A percentile compares a stretch with the other conserved stretches of the same genome.
These are phyloP conservation scores for Platismatia glauca DNA, from an alignment of 495 filamentous ascomycete species.

Conservation along the genomic window DNA sequence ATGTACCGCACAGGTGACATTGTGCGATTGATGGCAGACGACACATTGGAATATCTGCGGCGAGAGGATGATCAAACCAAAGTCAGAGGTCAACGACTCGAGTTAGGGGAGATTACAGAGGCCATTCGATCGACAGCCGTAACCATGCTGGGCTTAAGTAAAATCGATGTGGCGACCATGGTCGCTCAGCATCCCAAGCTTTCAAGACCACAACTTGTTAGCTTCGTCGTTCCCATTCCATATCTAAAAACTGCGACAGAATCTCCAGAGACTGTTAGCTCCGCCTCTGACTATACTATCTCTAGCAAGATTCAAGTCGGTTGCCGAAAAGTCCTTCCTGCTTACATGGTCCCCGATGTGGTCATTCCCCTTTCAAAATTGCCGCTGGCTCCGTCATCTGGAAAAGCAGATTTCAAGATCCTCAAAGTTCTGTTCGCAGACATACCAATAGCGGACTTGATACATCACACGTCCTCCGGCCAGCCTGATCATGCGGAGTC, in stretches of 20 bases:
- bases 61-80: constrained; percentile 73
- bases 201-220: constrained; percentile 36
- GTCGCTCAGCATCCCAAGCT: constrained; percentile 39
- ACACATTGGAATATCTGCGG: constrained; percentile 55
- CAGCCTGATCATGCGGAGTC: not conserved
- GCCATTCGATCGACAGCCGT: constrained; percentile 36
- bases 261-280: not conserved
- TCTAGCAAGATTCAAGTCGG: constrained; percentile 20
- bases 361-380: constrained; percentile 37
- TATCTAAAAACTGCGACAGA: not conserved
- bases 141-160: constrained; percentile 25
- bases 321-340: constrained; percentile 38
- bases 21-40: constrained; percentile 39
- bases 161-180: constrained; percentile 30
- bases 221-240: constrained; percentile 28
- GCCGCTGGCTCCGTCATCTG: constrained; percentile 35
- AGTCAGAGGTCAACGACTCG: constrained; percentile 66
- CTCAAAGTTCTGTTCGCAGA: constrained; percentile 29
- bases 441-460: constrained; percentile 1
- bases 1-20: constrained; percentile 44
- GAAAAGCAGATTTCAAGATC: constrained; percentile 43
- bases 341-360: constrained; percentile 48
- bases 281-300: not conserved
- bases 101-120: constrained; percentile 65
- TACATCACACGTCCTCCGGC: not conserved